A percentile compares a stretch with the other conserved stretches of the same genome.
phyloP scores from a whole-genome alignment of 192 early-diverging fungal species.

The Jimgerdemannia lactiflua region DNA sequence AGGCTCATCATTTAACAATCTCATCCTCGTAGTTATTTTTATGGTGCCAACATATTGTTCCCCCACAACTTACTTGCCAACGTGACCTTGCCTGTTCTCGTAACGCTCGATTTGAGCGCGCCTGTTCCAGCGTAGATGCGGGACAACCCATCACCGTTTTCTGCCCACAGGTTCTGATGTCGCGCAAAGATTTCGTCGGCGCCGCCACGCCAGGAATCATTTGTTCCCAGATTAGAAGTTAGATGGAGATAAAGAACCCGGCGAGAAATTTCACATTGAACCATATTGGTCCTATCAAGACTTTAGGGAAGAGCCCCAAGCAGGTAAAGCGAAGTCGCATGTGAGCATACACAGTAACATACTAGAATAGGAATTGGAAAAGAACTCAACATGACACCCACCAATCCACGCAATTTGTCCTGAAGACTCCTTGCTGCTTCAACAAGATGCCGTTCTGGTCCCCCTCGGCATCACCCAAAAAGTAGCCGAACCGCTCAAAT shows the following conservation, averaged over 20 bases:
- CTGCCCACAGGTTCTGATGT: constrained; percentile 70
- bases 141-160: constrained; percentile 91
- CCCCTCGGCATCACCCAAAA: constrained; percentile 48
- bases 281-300: constrained; percentile 86
- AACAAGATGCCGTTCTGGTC: constrained; percentile 35
- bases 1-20: constrained; percentile 10
- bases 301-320: background rate
- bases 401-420: constrained; percentile 94
- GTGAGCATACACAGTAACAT: background rate
- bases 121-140: constrained; percentile 96
- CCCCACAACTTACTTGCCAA: constrained; percentile 40
- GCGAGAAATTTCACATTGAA: constrained; percentile 76
- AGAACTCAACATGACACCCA: constrained; percentile 7
- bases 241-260: constrained; percentile 44
- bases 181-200: constrained; percentile 30
- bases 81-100: constrained; percentile 86
- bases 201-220: constrained; percentile 6
- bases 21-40: background rate
- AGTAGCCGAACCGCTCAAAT: constrained; percentile 67
- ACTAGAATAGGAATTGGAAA: background rate
- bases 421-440: constrained; percentile 79
- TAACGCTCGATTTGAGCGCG: constrained; percentile 88
- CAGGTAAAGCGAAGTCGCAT: too few species aligned
- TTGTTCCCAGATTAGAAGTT: constrained; percentile 18
- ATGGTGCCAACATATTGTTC: constrained; percentile 2